Base-by-base conservation (phyloP, 176 grass and related monocot genomes). In the Triticum urartu region DNA sequence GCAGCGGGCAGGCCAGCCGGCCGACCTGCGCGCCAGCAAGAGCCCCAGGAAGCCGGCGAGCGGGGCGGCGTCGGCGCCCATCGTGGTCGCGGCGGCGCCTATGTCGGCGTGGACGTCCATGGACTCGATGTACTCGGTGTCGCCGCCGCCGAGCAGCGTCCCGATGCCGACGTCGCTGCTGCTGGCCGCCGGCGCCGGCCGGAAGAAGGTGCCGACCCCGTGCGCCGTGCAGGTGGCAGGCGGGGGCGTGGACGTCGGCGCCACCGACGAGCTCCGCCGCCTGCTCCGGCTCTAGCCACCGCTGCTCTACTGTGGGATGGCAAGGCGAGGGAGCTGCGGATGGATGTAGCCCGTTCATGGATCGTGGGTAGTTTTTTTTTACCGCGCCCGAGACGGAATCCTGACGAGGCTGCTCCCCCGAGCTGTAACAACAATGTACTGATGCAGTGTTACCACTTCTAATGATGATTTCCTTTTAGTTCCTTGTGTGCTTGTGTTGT, bases 71-170 rank as follows among this genome's bases (percentile, higher is more conserved):
- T 79, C 87, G 18, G 89, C 72, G 56, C 86, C 83, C 1, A 59
- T 91, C 66, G 62, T 79, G 36, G 75, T 86, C 3, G 78, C 79
- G 25, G 48, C 81, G 18, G 18, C 72, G 72, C 28, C 72, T 3
- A 43, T 43, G 43, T 70, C 32, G 36, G 79, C 17, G 36, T 92
- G 85, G 87, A 24, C 87, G 80, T 64, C 11, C 65, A 87, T 52
- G 80, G 89, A 78, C 59, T 87, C 92, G 7, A 70, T 89, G 67
- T 92, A 91, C 85, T 94, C 92, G 3, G 92, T 86, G 67, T 94
- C 92, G 58, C 92, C 94, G 13, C 90, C 94, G 38, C 94, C 94
- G 28, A 97, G 94, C 85, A 83, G 94, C 79, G 88, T 97, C 59
- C 94, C 94, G 36, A 90, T 94, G 88, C 94, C 94, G n/a, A 94